Evolutionary conservation across 768 basidiomycete genomes (phyloP).

Genomic region (Serendipita sp.): DNA sequence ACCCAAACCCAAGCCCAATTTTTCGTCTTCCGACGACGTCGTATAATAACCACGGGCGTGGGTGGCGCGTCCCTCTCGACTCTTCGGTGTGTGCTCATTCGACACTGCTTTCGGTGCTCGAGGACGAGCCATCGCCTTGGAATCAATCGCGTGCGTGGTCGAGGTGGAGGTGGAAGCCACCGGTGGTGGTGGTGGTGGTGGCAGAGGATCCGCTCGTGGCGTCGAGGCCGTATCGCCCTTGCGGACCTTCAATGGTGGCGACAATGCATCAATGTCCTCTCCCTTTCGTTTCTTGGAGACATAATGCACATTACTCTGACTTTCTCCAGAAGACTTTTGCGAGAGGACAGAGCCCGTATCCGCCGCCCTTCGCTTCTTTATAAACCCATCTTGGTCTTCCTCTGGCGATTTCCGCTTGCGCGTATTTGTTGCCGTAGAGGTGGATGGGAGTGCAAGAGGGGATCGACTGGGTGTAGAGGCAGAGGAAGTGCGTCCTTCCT

Average conservation of each 20-base stretch:
- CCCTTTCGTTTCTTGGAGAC: background rate
- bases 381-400: background rate
- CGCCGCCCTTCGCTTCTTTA: background rate
- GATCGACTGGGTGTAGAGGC: background rate
- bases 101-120: background rate
- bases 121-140: background rate
- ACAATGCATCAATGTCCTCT: background rate
- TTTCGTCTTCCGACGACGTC: background rate
- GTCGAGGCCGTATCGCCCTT: background rate
- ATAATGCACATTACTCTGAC: background rate
- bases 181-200: background rate
- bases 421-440: background rate
- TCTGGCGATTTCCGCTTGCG: background rate
- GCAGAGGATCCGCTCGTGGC: background rate
- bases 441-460: background rate
- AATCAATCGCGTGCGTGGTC: background rate
- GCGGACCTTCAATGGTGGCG: background rate
- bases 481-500: background rate
- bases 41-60: background rate
- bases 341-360: background rate
- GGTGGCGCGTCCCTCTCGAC: background rate
- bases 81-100: background rate
- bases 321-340: background rate
- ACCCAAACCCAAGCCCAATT: background rate
- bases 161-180: background rate